phyloP scores from a whole-genome alignment of 768 basidiomycete species.

The Sistotremastrum niveocremeum region DNA sequence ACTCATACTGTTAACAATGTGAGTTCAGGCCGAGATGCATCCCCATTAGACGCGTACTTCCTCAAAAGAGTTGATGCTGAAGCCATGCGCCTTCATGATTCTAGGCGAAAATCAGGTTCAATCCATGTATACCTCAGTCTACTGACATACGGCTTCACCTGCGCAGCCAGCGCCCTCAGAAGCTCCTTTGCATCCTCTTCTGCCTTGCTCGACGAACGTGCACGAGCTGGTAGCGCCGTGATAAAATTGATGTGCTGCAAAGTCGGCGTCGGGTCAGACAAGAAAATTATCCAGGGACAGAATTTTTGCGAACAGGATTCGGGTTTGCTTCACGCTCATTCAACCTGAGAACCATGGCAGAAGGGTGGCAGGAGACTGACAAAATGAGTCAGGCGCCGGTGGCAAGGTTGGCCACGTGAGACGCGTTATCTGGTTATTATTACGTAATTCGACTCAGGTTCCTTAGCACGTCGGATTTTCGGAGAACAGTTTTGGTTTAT shows the following conservation, averaged over 20 bases:
- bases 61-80: conserved; percentile 65
- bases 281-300: no score
- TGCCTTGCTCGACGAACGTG: conserved; percentile 20
- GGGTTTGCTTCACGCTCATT: conserved; percentile 62
- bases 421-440: no score
- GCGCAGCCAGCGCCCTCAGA: conserved; percentile 67
- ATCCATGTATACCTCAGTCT: no score
- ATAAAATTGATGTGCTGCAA: conserved; percentile 55
- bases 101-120: no score
- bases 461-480: no score
- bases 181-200: conserved; percentile 57
- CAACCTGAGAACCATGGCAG: conserved; percentile 52
- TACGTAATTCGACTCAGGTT: no score
- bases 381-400: not conserved
- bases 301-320: conserved; percentile 27
- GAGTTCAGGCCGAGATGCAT: not conserved
- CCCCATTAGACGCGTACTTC: conserved; percentile 36
- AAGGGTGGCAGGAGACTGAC: not conserved
- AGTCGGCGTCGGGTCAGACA: no score
- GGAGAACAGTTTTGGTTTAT: no score
- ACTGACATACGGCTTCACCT: conserved; percentile 42
- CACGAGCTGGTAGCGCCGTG: conserved; percentile 32
- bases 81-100: conserved; percentile 69
- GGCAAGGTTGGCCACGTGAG: no score
- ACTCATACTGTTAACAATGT: conserved; percentile 44